Base-by-base conservation (phyloP, 331 rosid species). In the Arachis monticola region DNA sequence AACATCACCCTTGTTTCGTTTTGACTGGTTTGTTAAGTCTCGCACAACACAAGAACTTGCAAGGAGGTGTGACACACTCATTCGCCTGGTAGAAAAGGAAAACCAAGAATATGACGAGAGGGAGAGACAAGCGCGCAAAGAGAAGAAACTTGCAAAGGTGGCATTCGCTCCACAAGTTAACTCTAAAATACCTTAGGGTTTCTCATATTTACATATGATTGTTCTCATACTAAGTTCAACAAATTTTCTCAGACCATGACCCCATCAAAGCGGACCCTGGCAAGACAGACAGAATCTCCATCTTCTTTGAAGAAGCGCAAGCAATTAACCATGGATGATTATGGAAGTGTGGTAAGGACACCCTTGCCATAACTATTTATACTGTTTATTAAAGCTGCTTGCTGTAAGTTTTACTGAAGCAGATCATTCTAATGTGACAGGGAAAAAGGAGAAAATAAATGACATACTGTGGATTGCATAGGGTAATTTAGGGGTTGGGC, bases 1-100 rank as follows among this genome's bases (percentile, higher is more conserved):
- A 55, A 95, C 98, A 2, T 95, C 99, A 31, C 97, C 99, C 42
- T 80, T 95, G 84, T 95, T 95, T 84, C 93, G 97, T 70, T 95
- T 95, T 83, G 99, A 95, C 88, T 95, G 99, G 99, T 95, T 95
- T 85, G 93, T 95, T 3, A 95, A 90, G 85, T 95, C 99, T 56
- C 98, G 99, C 80, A 92, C 99, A 66, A 90, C 99, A 7, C 99
- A 92, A 85, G 99, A 95, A 88, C 92, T 95, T 44, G 97, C 99
- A 1, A 92, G 99, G 87, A 90, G 99, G 85, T 95, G 99, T 42
- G 99, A 95, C 85, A 95, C 99, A 46, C 83, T 95, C 67, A 89
- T 95, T 59, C 88, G 99, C 45, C 82, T 92, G 77, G 97, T 95
- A 64, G 99, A 95, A 89, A 95, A 95, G 88, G 99, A 95, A 87